Evolutionary conservation across 2,329 filamentous ascomycete genomes (phyloP).

Genomic region (Arthroderma sp.): DNA sequence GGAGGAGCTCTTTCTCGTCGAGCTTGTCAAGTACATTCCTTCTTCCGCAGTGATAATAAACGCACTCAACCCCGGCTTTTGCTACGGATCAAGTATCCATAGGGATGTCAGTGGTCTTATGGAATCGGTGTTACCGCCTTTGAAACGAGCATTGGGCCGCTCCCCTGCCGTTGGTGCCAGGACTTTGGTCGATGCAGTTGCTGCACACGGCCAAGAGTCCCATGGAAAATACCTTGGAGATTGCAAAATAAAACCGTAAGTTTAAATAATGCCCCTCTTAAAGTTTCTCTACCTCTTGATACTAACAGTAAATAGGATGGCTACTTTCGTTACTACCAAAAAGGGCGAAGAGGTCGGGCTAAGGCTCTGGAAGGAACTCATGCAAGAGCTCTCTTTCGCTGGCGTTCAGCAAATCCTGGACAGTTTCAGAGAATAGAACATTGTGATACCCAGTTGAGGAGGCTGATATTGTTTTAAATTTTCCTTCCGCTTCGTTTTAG

Average conservation of each 20-base stretch:
- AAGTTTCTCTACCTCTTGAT: neutral
- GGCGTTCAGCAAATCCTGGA: neutral
- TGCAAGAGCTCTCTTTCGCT: constrained; percentile 1
- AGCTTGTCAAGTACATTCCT: constrained; percentile 26
- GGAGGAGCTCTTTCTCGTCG: constrained; percentile 23
- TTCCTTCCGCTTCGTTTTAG: too few species aligned
- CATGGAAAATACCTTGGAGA: constrained; percentile 41
- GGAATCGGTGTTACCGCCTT: constrained; percentile 16
- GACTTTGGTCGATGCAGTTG: constrained; percentile 36
- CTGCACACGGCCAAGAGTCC: constrained; percentile 36
- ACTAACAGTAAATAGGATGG: neutral
- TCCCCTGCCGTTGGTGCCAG: constrained; percentile 29
- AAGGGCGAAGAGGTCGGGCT: neutral
- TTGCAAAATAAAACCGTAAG: constrained; percentile 27
- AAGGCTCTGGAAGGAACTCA: neutral
- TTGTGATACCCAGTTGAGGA: too few species aligned
- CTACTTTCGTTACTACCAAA: neutral
- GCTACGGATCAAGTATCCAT: neutral
- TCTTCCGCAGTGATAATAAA: constrained; percentile 23
- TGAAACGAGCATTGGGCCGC: constrained; percentile 8
- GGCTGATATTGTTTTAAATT: too few species aligned
- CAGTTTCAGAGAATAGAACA: too few species aligned
- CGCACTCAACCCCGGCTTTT: constrained; percentile 10
- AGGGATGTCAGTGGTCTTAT: constrained; percentile 8
- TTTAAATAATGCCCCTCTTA: too few species aligned